Percentiles rank a stretch among this genome's conserved stretches.
Conservation (phyloP, 1,284 basidiomycete genomes). For the Phlebopus sp. region DNA sequence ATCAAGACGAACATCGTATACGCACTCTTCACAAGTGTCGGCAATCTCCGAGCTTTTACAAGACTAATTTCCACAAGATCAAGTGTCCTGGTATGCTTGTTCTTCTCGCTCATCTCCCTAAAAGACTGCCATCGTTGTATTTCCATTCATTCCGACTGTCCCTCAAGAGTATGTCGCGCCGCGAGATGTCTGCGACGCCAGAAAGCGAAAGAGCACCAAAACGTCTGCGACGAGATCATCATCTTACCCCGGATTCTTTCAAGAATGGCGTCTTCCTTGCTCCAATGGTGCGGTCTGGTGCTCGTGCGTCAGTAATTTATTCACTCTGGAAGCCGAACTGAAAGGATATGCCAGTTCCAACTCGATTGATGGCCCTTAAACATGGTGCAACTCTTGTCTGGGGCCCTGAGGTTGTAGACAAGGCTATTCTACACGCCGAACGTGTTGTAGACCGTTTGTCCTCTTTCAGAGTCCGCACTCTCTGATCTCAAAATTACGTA, state of each 20-base stretch:
- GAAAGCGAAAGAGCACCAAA: slow-evolving; percentile 45
- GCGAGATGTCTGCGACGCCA: slow-evolving; percentile 46
- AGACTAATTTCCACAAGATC: background rate
- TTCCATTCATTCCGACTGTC: background rate
- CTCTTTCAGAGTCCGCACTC: background rate
- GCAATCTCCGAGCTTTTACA: background rate
- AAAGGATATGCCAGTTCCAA: slow-evolving; percentile 56
- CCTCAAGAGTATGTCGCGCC: slow-evolving; percentile 46
- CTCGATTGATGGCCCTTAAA: slow-evolving; percentile 83
- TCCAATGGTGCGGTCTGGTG: slow-evolving; percentile 93
- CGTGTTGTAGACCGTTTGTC: slow-evolving; percentile 80
- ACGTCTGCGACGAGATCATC: slow-evolving; percentile 50
- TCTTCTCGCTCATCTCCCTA: background rate
- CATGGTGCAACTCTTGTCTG: slow-evolving; percentile 95
- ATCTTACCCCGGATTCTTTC: slow-evolving; percentile 63
- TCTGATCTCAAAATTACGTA: slow-evolving; percentile 30
- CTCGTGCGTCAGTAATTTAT: slow-evolving; percentile 51
- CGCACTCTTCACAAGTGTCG: background rate
- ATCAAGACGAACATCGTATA: too few relatives aligned
- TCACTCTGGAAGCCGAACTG: background rate
- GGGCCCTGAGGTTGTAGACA: slow-evolving; percentile 97
- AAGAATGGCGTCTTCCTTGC: slow-evolving; percentile 86
- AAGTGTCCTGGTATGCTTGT: background rate
- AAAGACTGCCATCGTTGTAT: background rate
- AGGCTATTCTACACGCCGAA: slow-evolving; percentile 86